phyloP scores from a whole-genome alignment of 2,329 filamentous ascomycete genomes.

The Rachicladosporium sp. region DNA sequence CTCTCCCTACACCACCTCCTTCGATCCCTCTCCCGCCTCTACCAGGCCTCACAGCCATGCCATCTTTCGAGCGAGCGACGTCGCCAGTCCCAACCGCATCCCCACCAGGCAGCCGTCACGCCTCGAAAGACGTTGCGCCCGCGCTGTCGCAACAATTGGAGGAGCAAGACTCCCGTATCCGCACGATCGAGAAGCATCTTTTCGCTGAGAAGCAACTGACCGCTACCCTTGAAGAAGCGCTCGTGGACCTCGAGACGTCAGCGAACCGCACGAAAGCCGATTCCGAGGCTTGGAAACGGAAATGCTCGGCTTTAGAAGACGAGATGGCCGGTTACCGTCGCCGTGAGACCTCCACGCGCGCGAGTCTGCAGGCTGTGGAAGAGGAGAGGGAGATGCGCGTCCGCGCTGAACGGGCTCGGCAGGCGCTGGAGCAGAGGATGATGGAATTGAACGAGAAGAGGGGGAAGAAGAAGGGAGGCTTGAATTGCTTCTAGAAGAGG shows the following conservation, averaged over 20 bases:
- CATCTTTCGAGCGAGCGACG: constrained; percentile 39
- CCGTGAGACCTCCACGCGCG: constrained; percentile 44
- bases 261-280: constrained; percentile 88
- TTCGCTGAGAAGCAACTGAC: constrained; percentile 94
- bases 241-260: constrained; percentile 85
- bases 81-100: constrained; percentile 49
- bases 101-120: constrained; percentile 53
- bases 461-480: constrained; percentile 78
- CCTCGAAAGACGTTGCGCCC: constrained; percentile 38
- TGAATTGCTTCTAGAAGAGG: constrained; percentile 80
- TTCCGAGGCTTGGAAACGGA: constrained; percentile 81
- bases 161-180: constrained; percentile 88
- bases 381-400: constrained; percentile 89
- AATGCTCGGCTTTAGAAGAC: constrained; percentile 60
- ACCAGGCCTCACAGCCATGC: constrained; percentile 44
- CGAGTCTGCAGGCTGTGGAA: constrained; percentile 77
- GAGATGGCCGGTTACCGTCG: constrained; percentile 55
- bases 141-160: constrained; percentile 79
- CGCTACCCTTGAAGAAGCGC: constrained; percentile 84
- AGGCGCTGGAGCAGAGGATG: constrained; percentile 82
- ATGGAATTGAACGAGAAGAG: constrained; percentile 65
- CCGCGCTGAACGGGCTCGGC: constrained; percentile 77
- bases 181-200: constrained; percentile 92
- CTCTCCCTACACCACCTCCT: constrained; percentile 70
- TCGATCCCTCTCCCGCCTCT: constrained; percentile 92